Conservation (phyloP, 192 early-diverging fungal genomes). For the Linnemannia zychae region DNA sequence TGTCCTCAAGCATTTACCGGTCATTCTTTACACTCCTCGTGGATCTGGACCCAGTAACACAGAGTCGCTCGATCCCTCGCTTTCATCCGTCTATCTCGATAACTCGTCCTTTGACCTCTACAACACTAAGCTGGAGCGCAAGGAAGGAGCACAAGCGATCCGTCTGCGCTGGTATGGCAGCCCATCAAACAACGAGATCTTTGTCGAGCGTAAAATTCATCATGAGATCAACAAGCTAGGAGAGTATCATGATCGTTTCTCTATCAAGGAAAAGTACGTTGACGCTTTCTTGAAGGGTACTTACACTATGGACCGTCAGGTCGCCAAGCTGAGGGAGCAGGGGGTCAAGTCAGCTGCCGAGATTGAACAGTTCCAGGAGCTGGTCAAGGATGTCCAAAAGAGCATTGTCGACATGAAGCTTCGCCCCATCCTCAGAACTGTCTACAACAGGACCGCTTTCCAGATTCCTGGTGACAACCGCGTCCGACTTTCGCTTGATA, state of each 20-base stretch:
- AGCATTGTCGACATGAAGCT: constrained; percentile 76
- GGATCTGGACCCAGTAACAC: constrained; percentile 71
- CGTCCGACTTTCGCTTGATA: constrained; percentile 95
- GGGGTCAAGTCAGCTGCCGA: constrained; percentile 82
- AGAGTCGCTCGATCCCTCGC: constrained; percentile 83
- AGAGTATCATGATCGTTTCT: constrained; percentile 92
- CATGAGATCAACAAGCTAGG: constrained; percentile 79
- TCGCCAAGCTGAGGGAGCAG: constrained; percentile 83
- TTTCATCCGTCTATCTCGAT: constrained; percentile 96
- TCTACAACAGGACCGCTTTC: constrained; percentile 98
- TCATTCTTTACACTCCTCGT: constrained; percentile 88
- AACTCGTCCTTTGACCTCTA: constrained; percentile 92
- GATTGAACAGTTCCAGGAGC: constrained; percentile 73
- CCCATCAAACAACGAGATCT: constrained; percentile 81
- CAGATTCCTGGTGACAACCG: constrained; percentile 96
- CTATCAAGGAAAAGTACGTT: constrained; percentile 94
- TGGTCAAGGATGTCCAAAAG: constrained; percentile 80
- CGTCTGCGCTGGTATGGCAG: constrained; percentile 96
- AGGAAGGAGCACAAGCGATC: constrained; percentile 90
- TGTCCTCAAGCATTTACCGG: constrained; percentile 91
- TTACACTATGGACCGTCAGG: constrained; percentile 78
- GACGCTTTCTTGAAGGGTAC: constrained; percentile 87
- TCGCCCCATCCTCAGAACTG: constrained; percentile 79
- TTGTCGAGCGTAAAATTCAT: constrained; percentile 75
- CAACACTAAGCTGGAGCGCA: constrained; percentile 86